Evolutionary conservation across 176 grass and related monocot species (phyloP), one percentile per base, ranked within the genome.

Genomic region (Aechmea fasciata): DNA sequence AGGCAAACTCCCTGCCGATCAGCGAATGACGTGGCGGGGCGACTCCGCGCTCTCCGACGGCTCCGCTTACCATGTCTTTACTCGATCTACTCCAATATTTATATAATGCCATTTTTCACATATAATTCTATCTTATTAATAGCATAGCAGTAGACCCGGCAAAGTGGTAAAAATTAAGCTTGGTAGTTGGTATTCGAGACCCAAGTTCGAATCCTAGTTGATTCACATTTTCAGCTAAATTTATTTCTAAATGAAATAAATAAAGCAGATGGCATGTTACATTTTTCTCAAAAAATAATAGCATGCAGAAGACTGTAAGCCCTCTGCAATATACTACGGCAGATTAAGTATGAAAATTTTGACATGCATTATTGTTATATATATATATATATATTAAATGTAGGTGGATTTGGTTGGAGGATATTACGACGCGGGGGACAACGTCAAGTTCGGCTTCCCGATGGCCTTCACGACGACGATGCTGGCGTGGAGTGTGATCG

Each of bases 401-500:
- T 51, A 96, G 65, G 86, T 86, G 33, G 85, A 94, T 76, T 76
- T 93, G 9, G 74, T 69, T 0, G 85, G 90, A 17, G 90, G 90
- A 0, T 93, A 93, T 78, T 89, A 93, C 26, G 90, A 93, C 66
- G 85, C 90, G 64, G 90, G 90, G 1, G 85, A 93, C 74, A 93
- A 93, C 63, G 69, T 93, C 10, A 93, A 93, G 77, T 93, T 93
- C 57, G 90, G 90, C 68, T 61, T 93, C 14, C 90, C 90, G 1
- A 93, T 93, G 90, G 90, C 85, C 0, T 93, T 93, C 90, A 81
- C 90, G 7, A 84, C 79, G 14, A 93, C 90, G 20, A 89, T 93
- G 90, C 71, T 93, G 3, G 81, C 90, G 17, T 88, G 85, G 90
- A 73, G 83, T 66, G 80, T 79, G 41, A 57, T 84, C 17, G 93